Evolutionary conservation across 2,329 filamentous ascomycete species (phyloP).

Genomic region (Pseudogymnoascus sp.): DNA sequence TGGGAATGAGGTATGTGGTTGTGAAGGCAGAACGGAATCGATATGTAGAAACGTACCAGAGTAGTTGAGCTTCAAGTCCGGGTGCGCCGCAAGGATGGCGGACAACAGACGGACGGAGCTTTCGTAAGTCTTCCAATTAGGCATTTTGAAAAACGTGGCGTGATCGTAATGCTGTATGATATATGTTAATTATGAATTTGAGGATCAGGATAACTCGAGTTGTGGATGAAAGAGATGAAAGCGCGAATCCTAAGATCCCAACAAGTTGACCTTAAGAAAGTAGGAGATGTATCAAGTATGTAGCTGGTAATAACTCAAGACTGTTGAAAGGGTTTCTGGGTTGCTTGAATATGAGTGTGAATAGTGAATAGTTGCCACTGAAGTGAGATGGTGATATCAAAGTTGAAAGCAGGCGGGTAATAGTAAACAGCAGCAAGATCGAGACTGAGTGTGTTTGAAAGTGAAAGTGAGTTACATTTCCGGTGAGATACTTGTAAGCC

Average conservation of each 20-base stretch:
- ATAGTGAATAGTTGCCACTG: not conserved
- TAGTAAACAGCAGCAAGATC: not conserved
- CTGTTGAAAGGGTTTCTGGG: not conserved
- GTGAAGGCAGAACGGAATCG: constrained; percentile 8
- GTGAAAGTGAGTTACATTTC: not conserved
- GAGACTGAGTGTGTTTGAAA: not conserved
- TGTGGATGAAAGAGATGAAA: not conserved
- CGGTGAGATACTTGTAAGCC: not conserved
- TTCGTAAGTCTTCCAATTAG: constrained; percentile 53
- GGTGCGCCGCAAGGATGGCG: constrained; percentile 50
- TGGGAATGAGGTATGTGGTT: constrained; percentile 9
- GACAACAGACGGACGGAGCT: constrained; percentile 50
- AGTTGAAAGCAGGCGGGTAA: not conserved
- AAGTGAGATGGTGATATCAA: not conserved
- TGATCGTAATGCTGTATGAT: not conserved
- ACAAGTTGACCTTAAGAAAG: not conserved
- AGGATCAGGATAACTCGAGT: not conserved
- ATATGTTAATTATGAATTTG: not conserved
- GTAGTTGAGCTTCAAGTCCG: constrained; percentile 47
- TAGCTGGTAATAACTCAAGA: not conserved
- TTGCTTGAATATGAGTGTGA: not conserved
- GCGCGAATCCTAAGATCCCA: not conserved
- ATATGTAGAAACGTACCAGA: constrained; percentile 41
- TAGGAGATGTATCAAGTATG: not conserved
- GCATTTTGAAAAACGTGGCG: constrained; percentile 31